Conservation (phyloP, 768 basidiomycete genomes). For the Leccinum disarticulatum region DNA sequence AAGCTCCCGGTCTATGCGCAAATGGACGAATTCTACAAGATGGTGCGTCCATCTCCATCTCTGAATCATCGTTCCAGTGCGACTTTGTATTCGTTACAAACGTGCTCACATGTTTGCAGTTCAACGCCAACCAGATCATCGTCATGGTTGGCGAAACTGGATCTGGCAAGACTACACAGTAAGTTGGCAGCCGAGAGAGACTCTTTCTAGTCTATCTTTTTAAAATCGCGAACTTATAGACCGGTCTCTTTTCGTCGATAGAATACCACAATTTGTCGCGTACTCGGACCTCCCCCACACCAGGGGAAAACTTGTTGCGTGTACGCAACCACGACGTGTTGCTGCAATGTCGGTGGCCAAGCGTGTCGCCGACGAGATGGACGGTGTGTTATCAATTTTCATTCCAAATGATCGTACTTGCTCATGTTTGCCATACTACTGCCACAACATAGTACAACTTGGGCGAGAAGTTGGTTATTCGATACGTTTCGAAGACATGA, state of each 20-base stretch:
- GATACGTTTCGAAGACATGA: constrained; percentile 91
- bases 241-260: constrained; percentile 38
- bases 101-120: constrained; percentile 16
- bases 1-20: constrained; percentile 89
- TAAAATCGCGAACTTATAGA: constrained; percentile 28
- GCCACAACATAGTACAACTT: constrained; percentile 63
- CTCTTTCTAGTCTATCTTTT: constrained; percentile 21
- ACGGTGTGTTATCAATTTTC: constrained; percentile 59
- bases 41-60: constrained; percentile 53
- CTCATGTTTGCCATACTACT: constrained; percentile 10
- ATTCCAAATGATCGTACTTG: background rate
- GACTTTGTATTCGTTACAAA: background rate
- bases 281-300: constrained; percentile 92
- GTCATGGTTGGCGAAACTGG: constrained; percentile 95
- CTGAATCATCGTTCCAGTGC: background rate
- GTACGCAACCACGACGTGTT: constrained; percentile 94
- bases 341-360: constrained; percentile 98
- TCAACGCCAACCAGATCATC: constrained; percentile 66
- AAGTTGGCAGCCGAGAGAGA: constrained; percentile 35
- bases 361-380: constrained; percentile 99
- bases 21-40: constrained; percentile 90
- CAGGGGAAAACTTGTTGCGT: constrained; percentile 89
- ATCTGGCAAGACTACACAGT: constrained; percentile 96
- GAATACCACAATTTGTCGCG: constrained; percentile 95
- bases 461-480: constrained; percentile 97